Evolutionary conservation across 768 basidiomycete genomes (phyloP), one percentile per base, ranked within the genome.

Genomic region (Mycena galopus): DNA sequence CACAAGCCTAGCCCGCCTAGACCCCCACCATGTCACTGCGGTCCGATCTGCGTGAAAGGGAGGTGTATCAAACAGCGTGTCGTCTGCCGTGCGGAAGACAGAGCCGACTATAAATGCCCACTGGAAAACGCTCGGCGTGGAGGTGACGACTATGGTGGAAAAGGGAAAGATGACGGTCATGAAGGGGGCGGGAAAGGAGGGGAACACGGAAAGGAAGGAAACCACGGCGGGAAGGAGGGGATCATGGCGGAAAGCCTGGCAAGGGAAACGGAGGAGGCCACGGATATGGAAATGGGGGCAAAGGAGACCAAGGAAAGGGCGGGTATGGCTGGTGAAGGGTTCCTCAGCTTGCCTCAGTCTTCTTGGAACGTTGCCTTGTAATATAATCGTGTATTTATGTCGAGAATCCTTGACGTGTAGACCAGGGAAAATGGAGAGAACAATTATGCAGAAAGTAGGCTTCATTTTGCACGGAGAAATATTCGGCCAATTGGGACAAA

Each of bases 51-150:
- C 44, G 65, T n/a, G 7, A 65, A 56, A 16, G 56, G 65, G 4
- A 44, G 65, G 30, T 67, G 56, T 35, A 23, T 67, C 42, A 56
- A 67, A 9, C 55, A 56, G 12, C 65, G 56, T 8, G n/a, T n/a
- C n/a, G 27, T 58, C 14, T 67, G 65, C 27, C 16, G 16, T n/a
- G 65, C 39, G 17, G 27, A 66, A 29, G 55, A 39, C 9, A 11
- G 57, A 11, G 11, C 27, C 21, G 37, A 66, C 16, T 33, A 47
- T 21, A 9, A 19, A 16, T 58, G 56, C 44, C 56, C n/a, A n/a
- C 42, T 1, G 10, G 14, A 29, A 21, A n/a, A n/a, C n/a, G n/a
- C n/a, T n/a, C n/a, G 55, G 7, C 30, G 55, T 5, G 64, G 35
- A 3, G 64, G 25, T 5, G 64, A 30, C 37, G n/a, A 29, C 6